Base-by-base conservation (phyloP, 192 early-diverging fungal species). In the Oehlia diaphana region DNA sequence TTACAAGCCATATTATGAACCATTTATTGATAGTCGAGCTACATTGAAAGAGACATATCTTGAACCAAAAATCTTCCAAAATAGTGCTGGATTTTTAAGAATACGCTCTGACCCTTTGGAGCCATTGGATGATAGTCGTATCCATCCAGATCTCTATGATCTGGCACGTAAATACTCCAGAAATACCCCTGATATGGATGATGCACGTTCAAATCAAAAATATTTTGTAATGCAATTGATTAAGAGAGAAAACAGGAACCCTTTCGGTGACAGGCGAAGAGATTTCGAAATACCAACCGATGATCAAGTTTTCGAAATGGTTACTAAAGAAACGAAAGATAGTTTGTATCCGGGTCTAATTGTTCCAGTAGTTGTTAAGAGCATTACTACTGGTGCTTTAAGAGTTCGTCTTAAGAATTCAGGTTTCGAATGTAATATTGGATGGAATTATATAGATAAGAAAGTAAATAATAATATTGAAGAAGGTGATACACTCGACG, bases 121-220 rank as follows among this genome's bases (percentile, higher is more conserved):
- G 82, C 87, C 95, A 42, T 86, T 99, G 42, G 98, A 99, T 83
- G 92, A 94, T 74, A 99, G 96, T 44, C 91, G 96, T 62, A 94
- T 99, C 67, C 98, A 98, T 82, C 95, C 95, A 8, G 93, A 97
- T 83, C 94, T 98, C 82, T 99, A 99, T 80, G 93, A 94, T 44
- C 84, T 98, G 58, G 97, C 97, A 1, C 90, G 97, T 42, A 96
- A 99, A 85, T 98, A 98, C 96, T 96, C 95, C 14, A 91, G 94
- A 6, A 97, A 97, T 82, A 96, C 97, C 1, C 84, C 98, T 65
- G 98, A 98, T 81, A 90, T 96, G 72, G 93, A 94, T 68, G 71
- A 72, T 53, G 71, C 44, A n/a, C 85, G 96, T 66, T 23, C 42
- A 21, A 47, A 7, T 28, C 42, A 37, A 26, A 14, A 9, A 3